phyloP scores from a whole-genome alignment of 495 filamentous ascomycete genomes.

The Podospora appendiculata region DNA sequence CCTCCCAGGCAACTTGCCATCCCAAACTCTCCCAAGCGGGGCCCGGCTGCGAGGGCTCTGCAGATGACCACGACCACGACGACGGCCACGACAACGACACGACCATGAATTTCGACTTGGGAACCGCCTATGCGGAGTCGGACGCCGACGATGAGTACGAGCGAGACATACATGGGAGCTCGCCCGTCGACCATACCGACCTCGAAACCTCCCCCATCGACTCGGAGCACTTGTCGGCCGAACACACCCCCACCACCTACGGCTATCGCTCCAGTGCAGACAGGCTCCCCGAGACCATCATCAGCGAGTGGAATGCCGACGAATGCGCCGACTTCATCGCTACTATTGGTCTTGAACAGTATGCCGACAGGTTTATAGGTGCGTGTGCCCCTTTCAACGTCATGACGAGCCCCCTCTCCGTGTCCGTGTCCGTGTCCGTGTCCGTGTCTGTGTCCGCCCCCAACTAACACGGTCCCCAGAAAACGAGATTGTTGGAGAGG shows the following conservation, averaged over 20 bases:
- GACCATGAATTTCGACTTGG: slow-evolving; percentile 50
- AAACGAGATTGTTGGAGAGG: slow-evolving; percentile 90
- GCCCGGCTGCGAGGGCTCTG: slow-evolving; percentile 19
- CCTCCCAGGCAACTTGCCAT: background rate
- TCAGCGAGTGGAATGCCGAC: slow-evolving; percentile 81
- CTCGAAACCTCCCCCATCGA: slow-evolving; percentile 74
- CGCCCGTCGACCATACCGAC: slow-evolving; percentile 65
- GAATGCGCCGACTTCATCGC: slow-evolving; percentile 83
- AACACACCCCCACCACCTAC: slow-evolving; percentile 86
- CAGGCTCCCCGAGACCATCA: slow-evolving; percentile 66
- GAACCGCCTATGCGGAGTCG: slow-evolving; percentile 68
- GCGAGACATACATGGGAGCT: slow-evolving; percentile 63
- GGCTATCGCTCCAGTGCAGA: slow-evolving; percentile 59
- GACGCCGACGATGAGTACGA: slow-evolving; percentile 96
- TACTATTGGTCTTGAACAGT: slow-evolving; percentile 73
- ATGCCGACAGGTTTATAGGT: slow-evolving; percentile 73
- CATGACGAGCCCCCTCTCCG: too few relatives aligned
- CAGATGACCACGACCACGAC: slow-evolving; percentile 18
- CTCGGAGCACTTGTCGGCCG: slow-evolving; percentile 68
- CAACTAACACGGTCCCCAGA: slow-evolving; percentile 47
- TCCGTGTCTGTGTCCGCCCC: background rate
- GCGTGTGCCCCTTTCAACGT: background rate
- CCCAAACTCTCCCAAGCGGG: slow-evolving; percentile 1
- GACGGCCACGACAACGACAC: slow-evolving; percentile 18
- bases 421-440: too few relatives aligned